These are phyloP conservation scores for Sonneratia caseolaris DNA, from an alignment of 345 rosid genomes.

Conservation along the genomic window DNA sequence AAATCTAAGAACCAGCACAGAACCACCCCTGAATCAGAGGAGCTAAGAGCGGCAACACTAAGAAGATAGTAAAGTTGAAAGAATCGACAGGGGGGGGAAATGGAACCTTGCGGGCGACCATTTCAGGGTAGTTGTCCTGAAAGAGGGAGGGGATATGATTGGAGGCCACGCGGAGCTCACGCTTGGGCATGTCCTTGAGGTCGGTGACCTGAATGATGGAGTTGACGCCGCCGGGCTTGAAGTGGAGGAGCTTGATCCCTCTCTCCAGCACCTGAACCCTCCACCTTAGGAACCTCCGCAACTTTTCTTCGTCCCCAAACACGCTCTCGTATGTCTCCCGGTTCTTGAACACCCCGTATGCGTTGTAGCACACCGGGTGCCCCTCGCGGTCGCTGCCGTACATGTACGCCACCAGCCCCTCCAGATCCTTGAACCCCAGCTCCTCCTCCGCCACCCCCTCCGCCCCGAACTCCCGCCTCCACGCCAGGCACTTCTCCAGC, in stretches of 20 bases:
- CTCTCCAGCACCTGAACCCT: conserved; percentile 79
- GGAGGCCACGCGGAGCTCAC: conserved; percentile 84
- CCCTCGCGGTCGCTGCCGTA: conserved; percentile 72
- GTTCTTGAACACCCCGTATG: conserved; percentile 76
- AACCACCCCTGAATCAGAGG: too few species aligned
- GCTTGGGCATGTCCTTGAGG: conserved; percentile 92
- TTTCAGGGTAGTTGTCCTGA: conserved; percentile 96
- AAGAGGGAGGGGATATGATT: conserved; percentile 84
- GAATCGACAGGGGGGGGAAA: neutral
- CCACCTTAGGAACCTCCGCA: conserved; percentile 72
- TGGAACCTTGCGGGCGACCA: conserved; percentile 95
- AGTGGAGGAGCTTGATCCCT: conserved; percentile 71
- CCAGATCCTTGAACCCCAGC: conserved; percentile 74
- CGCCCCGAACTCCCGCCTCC: conserved; percentile 76
- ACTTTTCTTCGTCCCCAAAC: conserved; percentile 82
- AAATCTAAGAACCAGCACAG: conserved; percentile 36
- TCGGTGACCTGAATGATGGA: conserved; percentile 88
- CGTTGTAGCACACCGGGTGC: conserved; percentile 93
- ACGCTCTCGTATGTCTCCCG: conserved; percentile 73
- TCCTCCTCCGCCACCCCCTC: conserved; percentile 72
- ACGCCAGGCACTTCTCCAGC: conserved; percentile 65
- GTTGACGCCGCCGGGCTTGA: conserved; percentile 88
- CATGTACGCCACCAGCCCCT: conserved; percentile 84
- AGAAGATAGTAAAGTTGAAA: neutral
- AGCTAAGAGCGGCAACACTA: too few species aligned